A percentile compares a stretch with the other conserved stretches of the same genome.
Evolutionary conservation across 495 filamentous ascomycete genomes (phyloP).

Genomic region (Penicillium malachiteum): DNA sequence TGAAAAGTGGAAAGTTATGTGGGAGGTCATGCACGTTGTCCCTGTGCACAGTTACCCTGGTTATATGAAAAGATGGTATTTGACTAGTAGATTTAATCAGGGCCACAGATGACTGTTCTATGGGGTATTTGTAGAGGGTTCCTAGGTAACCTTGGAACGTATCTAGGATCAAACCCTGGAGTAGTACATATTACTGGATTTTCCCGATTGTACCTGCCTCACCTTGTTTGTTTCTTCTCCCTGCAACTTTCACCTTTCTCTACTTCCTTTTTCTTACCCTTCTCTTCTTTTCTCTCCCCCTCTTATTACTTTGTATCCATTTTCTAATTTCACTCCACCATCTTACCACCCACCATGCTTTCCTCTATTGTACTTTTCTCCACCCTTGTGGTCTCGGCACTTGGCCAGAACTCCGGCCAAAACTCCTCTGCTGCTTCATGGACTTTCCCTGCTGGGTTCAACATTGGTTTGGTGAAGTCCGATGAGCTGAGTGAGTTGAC

Average conservation of each 20-base stretch:
- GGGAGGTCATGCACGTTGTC: not conserved
- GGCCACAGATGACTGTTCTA: too few species aligned
- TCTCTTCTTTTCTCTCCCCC: conserved; percentile 19
- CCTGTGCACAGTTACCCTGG: conserved; percentile 14
- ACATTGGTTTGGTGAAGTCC: conserved; percentile 30
- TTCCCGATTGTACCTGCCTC: not conserved
- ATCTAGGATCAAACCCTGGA: too few species aligned
- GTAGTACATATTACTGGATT: too few species aligned
- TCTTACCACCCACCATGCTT: conserved; percentile 30
- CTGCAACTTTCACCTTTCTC: conserved; percentile 9
- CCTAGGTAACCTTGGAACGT: too few species aligned
- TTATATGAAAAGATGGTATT: not conserved
- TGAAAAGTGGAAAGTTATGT: conserved; percentile 2
- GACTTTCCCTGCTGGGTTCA: conserved; percentile 41
- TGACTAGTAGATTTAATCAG: not conserved
- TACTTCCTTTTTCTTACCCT: conserved; percentile 18
- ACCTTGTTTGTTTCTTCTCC: not conserved
- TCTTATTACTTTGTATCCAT: conserved; percentile 14
- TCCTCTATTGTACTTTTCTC: conserved; percentile 35
- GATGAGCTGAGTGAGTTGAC: conserved; percentile 28
- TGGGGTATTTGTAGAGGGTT: too few species aligned
- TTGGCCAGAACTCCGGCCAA: conserved; percentile 19
- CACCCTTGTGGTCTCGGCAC: conserved; percentile 28
- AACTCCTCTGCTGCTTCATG: conserved; percentile 21
- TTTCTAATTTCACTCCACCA: conserved; percentile 3